Evolutionary conservation across 1,139 yeast species (phyloP), one percentile per base, ranked within the genome.

Genomic region (Debaryomyces coudertii): DNA sequence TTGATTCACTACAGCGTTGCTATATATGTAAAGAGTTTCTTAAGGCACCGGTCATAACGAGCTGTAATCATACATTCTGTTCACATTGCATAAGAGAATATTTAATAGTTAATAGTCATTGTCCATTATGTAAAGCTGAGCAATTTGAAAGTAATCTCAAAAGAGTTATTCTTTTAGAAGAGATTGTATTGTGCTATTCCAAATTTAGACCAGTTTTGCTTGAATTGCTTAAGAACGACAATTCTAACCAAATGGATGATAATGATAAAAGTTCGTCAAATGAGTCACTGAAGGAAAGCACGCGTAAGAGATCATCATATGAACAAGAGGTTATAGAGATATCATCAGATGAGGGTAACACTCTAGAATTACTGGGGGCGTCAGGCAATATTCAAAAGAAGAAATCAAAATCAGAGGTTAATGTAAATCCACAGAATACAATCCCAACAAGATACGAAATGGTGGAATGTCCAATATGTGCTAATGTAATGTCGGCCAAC

Each of bases 51-150:
- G 90, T 90, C 45, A 70, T 87, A 37, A 88, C 97, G 1, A 77
- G 85, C 5, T 92, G 98, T 68, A 86, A 88, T 40, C 98, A 93
- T 62, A 85, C 95, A 0, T 93, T 90, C 61, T 93, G 99, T 63
- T 90, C 97, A 0, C 76, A 85, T 18, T 93, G 99, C 62, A 88
- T 93, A 30, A 76, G 97, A 49, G 80, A 87, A 52, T 82, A 85
- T 51, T 66, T 92, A 40, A 71, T 82, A 20, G 68, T 68, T 36
- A 81, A 80, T 30, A 77, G 78, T 33, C 69, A 77, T 47, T 93
- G 98, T 61, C 98, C 98, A 0, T 68, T 88, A 43, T 93, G 99
- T 63, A 77, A 86, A 31, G 71, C 79, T 9, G 89, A 83, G 54
- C 80, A 86, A 22, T 79, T 82, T 57, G 95, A 89, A 54, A 83